A percentile compares a stretch with the other conserved stretches of the same genome.
phyloP scores from a whole-genome alignment of 2,329 filamentous ascomycete species.

The Fulvia fulva region DNA sequence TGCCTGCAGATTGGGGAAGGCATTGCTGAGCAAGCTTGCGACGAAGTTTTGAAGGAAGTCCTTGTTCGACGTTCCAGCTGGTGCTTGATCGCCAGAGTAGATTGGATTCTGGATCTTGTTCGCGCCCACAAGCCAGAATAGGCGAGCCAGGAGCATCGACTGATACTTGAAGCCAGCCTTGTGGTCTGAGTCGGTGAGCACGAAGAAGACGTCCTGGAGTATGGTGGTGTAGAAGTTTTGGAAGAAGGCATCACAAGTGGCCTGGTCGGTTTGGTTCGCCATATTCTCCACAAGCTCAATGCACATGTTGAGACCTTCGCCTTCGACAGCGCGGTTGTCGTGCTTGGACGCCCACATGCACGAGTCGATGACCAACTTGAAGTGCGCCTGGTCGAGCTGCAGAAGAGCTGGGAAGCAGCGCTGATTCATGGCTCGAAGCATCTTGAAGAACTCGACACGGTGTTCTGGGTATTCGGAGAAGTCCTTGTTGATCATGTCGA shows the following conservation, averaged over 20 bases:
- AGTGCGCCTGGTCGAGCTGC: constrained; percentile 90
- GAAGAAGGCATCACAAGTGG: constrained; percentile 93
- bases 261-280: constrained; percentile 73
- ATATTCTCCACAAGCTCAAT: constrained; percentile 97
- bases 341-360: constrained; percentile 99
- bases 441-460: constrained; percentile 98
- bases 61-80: constrained; percentile 77
- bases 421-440: constrained; percentile 90
- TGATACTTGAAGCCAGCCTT: constrained; percentile 99
- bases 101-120: constrained; percentile 92
- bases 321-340: constrained; percentile 96
- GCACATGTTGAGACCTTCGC: constrained; percentile 95
- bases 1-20: constrained; percentile 85
- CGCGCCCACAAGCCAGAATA: constrained; percentile 91
- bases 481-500: constrained; percentile 99
- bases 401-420: constrained; percentile 94
- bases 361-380: constrained; percentile 99
- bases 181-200: constrained; percentile 94
- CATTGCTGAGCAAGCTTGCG: constrained; percentile 75
- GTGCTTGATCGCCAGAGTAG: constrained; percentile 78
- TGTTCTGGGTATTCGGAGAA: constrained; percentile 99
- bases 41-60: constrained; percentile 90
- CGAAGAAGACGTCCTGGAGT: constrained; percentile 96
- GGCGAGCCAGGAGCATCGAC: constrained; percentile 84
- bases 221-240: constrained; percentile 95